Conservation (phyloP, 495 filamentous ascomycete genomes). For the Mytilinidion resinicola region DNA sequence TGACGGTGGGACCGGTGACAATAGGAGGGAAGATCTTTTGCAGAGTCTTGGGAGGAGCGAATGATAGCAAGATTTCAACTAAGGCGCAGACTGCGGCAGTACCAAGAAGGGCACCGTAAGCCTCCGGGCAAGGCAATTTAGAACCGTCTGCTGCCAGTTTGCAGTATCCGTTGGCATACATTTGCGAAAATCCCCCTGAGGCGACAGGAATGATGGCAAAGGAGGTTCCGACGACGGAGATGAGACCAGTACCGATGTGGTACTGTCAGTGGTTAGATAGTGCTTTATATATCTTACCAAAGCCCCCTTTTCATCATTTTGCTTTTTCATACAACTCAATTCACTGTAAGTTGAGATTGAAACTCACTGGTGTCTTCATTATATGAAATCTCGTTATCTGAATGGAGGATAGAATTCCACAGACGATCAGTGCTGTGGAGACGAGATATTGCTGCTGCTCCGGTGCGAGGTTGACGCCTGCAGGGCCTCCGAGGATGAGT, state of each 20-base stretch:
- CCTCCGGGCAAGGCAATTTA: conserved; percentile 68
- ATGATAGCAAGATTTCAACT: conserved; percentile 65
- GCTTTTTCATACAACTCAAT: too few species aligned
- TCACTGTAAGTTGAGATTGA: background rate
- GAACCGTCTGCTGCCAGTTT: conserved; percentile 55
- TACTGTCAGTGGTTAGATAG: background rate
- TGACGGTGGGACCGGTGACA: conserved; percentile 56
- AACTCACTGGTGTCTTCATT: conserved; percentile 59
- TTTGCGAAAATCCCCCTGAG: conserved; percentile 64
- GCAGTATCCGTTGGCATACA: conserved; percentile 76
- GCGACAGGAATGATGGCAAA: conserved; percentile 82
- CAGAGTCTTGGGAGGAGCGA: conserved; percentile 60
- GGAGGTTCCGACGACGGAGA: conserved; percentile 80
- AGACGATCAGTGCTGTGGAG: conserved; percentile 78
- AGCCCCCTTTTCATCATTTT: too few species aligned
- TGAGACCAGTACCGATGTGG: conserved; percentile 58
- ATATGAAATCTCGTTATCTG: conserved; percentile 79
- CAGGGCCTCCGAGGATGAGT: conserved; percentile 63
- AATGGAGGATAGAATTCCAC: conserved; percentile 66
- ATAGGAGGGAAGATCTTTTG: conserved; percentile 76
- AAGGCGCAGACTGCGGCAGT: conserved; percentile 63
- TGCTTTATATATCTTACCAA: too few species aligned
- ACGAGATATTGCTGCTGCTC: conserved; percentile 70
- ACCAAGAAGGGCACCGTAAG: conserved; percentile 74
- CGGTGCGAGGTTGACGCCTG: conserved; percentile 56